These are phyloP conservation scores for Glaciozyma antarctica DNA, from an alignment of 768 basidiomycete genomes.

Conservation along the genomic window DNA sequence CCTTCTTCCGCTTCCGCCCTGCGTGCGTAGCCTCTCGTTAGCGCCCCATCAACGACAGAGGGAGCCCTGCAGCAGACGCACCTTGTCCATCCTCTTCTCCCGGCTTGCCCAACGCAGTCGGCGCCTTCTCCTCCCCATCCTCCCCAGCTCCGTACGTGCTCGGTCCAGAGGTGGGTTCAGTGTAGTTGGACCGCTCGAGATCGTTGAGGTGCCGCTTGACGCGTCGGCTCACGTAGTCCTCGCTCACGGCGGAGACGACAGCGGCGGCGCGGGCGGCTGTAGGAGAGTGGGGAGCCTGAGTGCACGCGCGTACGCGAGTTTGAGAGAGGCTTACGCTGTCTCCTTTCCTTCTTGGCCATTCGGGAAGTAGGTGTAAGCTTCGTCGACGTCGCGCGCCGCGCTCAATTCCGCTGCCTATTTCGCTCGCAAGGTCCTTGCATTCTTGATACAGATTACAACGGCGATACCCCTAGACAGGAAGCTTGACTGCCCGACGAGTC, in stretches of 20 bases:
- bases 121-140: slow-evolving; percentile 17
- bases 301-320: no score
- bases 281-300: neutral
- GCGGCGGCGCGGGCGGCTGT: slow-evolving; percentile 9
- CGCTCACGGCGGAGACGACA: slow-evolving; percentile 41
- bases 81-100: neutral
- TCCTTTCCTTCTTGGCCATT: slow-evolving; percentile 20
- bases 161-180: slow-evolving; percentile 19
- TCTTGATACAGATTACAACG: no score
- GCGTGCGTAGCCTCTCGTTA: neutral
- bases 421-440: no score
- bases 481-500: slow-evolving; percentile 7
- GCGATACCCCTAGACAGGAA: no score
- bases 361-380: neutral
- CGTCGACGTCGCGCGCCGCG: no score
- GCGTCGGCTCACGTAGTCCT: slow-evolving; percentile 64
- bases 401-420: no score
- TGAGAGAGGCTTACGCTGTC: slow-evolving; percentile 14
- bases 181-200: slow-evolving; percentile 48
- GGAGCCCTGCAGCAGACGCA: neutral
- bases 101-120: slow-evolving; percentile 12
- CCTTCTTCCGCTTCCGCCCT: slow-evolving; percentile 53
- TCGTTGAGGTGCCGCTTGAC: slow-evolving; percentile 71
- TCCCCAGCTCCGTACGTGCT: slow-evolving; percentile 41
- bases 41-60: neutral